Base-by-base conservation (phyloP, 768 basidiomycete species). In the Naganishia vaughanmartiniae region DNA sequence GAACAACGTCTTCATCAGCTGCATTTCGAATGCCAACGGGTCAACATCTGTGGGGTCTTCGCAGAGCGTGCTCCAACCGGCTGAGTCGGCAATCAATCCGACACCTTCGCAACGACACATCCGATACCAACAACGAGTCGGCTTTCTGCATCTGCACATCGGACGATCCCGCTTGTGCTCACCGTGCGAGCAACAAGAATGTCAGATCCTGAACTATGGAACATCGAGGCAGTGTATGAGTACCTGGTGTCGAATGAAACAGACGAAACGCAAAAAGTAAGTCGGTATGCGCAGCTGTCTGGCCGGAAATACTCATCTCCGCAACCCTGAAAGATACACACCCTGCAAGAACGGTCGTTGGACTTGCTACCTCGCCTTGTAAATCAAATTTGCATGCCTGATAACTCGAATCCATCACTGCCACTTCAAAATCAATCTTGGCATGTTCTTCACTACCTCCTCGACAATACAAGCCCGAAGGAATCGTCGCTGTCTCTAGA, bases 391-490 rank as follows among this genome's bases (percentile, higher is more conserved):
- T 58, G 57, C n/a, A 4, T 34, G 17, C 33, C 57, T 10, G 7
- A 4, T 4, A 34, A 7, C 24, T 11, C 17, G 3, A 24, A 34
- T 33, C 2, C 57, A 10, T 28, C 28, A 30, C 24, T 24, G 30
- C 4, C 4, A 3, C 17, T 21, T 24, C 26, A 14, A 12, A 42
- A 63, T 14, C 60, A 45, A 14, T n/a, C 42, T 3, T 26, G 42
- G 2, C 26, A 42, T 26, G 24, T 63, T 15, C 60, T 63, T 21
- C 19, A 46, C 3, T 17, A 46, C 1, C 24, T 63, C 5, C 4
- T 63, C 42, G 28, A 63, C 1, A 24, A 45, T 63, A 42, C 24
- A 28, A 63, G 60, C 26, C 60, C 60, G 12, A 63, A 63, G 60
- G 60, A 63, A 45, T 5, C 30, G 24, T 42, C 39, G 19, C 17